Base-by-base conservation (phyloP, 495 filamentous ascomycete genomes). In the Neurospora sp. region DNA sequence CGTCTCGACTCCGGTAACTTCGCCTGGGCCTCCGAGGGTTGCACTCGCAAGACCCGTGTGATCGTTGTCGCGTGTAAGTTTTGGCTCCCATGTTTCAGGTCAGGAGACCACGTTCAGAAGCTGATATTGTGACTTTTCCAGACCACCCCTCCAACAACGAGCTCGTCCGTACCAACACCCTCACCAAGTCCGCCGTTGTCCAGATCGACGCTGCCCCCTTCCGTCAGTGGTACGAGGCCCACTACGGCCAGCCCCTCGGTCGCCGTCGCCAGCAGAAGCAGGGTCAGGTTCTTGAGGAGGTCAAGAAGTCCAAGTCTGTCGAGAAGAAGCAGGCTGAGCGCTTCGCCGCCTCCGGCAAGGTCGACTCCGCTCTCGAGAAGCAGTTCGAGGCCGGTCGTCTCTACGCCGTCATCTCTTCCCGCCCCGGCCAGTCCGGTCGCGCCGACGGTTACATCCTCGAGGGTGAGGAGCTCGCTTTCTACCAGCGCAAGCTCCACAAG, bases 131-230 rank as follows among this genome's bases (percentile, higher is more conserved):
- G 23, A 6, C 49, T 14, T 49, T 60, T 14, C 11, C 23, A 81
- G 79, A 91, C 91, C 96, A 99, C 86, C 96, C 96, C 71, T 98
- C 96, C 83, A 99, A 99, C 93, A 99, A 99, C 92, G 96, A 99
- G 86, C 89, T 99, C 80, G 93, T 99, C 88, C 96, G 96, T 82
- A 99, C 96, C 85, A 99, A 99, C 90, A 98, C 96, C 88, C 89
- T 99, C 83, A 99, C 96, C 88, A 96, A 94, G 88, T 93, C 94
- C 78, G 95, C 96, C 86, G 93, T 99, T 79, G 94, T 99, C 83
- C 96, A 98, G 88, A 88, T 99, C 87, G 96, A 99, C 85, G 96
- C 96, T 76, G 93, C 95, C 71, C 96, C 96, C 77, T 99, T 99
- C 93, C 88, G 96, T 82, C 96, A 98, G 88, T 99, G 96, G 96